Base-by-base conservation (phyloP, 306 rosid species). In the Coriaria nepalensis region DNA sequence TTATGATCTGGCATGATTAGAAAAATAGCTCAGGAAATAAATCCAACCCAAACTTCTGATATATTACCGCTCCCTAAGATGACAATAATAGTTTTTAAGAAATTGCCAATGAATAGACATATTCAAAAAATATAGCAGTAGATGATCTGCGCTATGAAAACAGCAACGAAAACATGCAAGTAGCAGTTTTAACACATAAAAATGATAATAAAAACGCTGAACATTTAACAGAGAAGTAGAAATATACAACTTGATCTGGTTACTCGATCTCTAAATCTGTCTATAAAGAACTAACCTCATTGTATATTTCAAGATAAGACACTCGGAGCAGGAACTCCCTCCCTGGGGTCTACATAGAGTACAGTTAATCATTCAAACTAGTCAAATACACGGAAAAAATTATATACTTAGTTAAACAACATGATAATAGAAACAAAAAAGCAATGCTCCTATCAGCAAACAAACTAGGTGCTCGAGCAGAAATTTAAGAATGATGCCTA, bases 241-340 rank as follows among this genome's bases (percentile, higher is more conserved):
- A n/a, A n/a, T n/a, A 37, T 33, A 14, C 8, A 8, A 33, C 49
- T 32, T 12, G 49, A 33, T 39, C n/a, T 6, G 6, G 10, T 35
- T 33, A 6, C 35, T 36, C 33, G 40, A 47, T 8, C 33, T 33
- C 6, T 11, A 47, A 35, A 35, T 39, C 29, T 9, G 10, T 33
- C 20, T 10, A 20, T 9, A 37, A 38, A 40, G 39, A 33, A 63
- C 71, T 65, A 50, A 90, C 98, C 94, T 92, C 99, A 36, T 92
- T 92, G 64, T 92, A 92, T 65, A 92, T 92, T 75, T 92, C 99
- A 56, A 92, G 79, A 67, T 86, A 92, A 39, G 99, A 92, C 40
- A 92, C 96, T 8, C 99, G 88, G 33, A 92, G 92, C 69, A 92
- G 67, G 83, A 92, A 92, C 68, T 92, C 99, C 54, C 96, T 78